These are phyloP conservation scores for Malus hybrid DNA, from an alignment of 331 rosid species.

Conservation along the genomic window DNA sequence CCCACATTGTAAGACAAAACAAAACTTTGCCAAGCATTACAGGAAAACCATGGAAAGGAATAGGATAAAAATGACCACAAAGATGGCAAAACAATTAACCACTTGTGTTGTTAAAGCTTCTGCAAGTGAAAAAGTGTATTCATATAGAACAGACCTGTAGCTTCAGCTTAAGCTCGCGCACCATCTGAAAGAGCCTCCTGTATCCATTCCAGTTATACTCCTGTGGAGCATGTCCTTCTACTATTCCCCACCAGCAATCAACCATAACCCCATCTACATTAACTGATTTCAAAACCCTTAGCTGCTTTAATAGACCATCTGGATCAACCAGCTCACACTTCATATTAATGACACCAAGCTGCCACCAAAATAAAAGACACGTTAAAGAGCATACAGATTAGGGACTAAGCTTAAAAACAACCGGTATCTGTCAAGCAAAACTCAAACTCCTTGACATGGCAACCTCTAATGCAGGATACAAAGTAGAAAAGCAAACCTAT, in stretches of 20 bases:
- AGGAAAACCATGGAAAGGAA: neutral
- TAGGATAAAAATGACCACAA: neutral
- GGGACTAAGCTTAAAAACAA: neutral
- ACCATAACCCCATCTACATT: conserved; percentile 84
- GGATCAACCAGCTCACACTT: conserved; percentile 94
- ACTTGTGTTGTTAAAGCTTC: neutral
- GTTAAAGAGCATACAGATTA: neutral
- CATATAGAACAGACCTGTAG: conserved; percentile 52
- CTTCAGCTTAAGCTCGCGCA: conserved; percentile 74
- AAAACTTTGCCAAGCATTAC: neutral
- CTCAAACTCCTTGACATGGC: neutral
- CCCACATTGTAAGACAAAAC: neutral
- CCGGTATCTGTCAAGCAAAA: neutral
- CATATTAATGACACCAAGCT: conserved; percentile 89
- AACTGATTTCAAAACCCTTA: conserved; percentile 71
- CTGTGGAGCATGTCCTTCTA: conserved; percentile 89
- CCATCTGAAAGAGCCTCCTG: conserved; percentile 86
- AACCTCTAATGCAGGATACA: neutral
- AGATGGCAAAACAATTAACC: neutral
- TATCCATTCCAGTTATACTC: conserved; percentile 98
- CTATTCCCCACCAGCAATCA: conserved; percentile 99
- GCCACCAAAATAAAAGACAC: conserved; percentile 21
- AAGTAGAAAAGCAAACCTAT: neutral
- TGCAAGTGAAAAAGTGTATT: neutral
- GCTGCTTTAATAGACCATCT: conserved; percentile 78